Percentiles rank a stretch among this genome's conserved stretches.
phyloP scores from a whole-genome alignment of 805 yeast genomes.

The Sugiyamaella chiloensis region DNA sequence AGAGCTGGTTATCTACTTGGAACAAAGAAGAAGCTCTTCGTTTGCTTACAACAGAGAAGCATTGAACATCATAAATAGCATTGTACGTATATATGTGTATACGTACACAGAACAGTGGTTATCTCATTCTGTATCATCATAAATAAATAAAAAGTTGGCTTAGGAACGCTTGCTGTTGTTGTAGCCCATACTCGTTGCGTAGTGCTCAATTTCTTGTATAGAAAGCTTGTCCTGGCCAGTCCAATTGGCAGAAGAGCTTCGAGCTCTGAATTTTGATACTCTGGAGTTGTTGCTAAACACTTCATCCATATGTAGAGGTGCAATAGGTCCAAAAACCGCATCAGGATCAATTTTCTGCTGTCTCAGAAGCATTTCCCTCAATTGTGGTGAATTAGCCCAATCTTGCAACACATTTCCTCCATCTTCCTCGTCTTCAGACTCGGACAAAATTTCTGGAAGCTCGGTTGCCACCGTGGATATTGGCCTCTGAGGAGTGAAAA shows the following conservation, averaged over 20 bases:
- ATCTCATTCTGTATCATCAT: too few relatives aligned
- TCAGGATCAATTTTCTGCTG: slow-evolving; percentile 59
- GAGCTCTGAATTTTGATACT: slow-evolving; percentile 50
- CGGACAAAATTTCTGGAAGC: slow-evolving; percentile 34
- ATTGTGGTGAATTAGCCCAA: slow-evolving; percentile 63
- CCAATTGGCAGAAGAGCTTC: slow-evolving; percentile 55
- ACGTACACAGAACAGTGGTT: too few relatives aligned
- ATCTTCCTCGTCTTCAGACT: slow-evolving; percentile 51
- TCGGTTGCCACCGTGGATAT: slow-evolving; percentile 11
- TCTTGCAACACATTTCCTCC: slow-evolving; percentile 47
- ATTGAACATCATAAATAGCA: neutral
- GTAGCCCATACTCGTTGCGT: slow-evolving; percentile 48
- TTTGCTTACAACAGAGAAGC: neutral
- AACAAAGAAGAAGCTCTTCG: slow-evolving; percentile 27
- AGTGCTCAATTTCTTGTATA: slow-evolving; percentile 45
- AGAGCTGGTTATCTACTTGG: slow-evolving; percentile 54
- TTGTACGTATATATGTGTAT: neutral
- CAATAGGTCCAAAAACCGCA: slow-evolving; percentile 70
- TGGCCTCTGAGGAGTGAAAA: slow-evolving; percentile 2
- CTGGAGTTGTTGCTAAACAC: slow-evolving; percentile 50
- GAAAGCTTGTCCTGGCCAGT: slow-evolving; percentile 45
- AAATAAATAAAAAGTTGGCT: too few relatives aligned
- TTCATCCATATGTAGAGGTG: slow-evolving; percentile 65
- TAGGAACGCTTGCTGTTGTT: too few relatives aligned
- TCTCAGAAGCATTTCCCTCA: slow-evolving; percentile 45